Percentiles rank a stretch among this genome's conserved stretches.
Conservation (phyloP, 2,329 filamentous ascomycete species). For the Botrytis elliptica region DNA sequence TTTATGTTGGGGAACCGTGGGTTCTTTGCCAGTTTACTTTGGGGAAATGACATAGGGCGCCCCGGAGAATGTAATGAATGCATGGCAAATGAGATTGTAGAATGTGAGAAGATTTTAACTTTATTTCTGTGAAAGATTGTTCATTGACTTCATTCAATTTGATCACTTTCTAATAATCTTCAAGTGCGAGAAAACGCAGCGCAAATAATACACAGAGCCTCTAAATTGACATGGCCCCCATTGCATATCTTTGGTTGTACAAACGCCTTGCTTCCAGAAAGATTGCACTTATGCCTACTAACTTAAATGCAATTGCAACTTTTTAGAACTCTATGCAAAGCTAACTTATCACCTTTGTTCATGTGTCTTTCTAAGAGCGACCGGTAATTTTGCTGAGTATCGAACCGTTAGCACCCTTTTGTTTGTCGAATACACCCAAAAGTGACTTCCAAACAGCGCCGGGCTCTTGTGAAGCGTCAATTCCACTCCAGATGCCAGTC, state of each 20-base stretch:
- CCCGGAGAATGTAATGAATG: not conserved
- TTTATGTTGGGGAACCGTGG: constrained; percentile 4
- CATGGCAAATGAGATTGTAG: constrained; percentile 7
- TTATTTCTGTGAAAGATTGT: not conserved
- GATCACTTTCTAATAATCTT: constrained; percentile 23
- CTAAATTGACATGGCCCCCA: constrained; percentile 31
- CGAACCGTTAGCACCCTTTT: constrained; percentile 40
- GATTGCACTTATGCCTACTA: constrained; percentile 30
- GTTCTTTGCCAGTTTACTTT: constrained; percentile 3
- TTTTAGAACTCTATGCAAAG: constrained; percentile 37
- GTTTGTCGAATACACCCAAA: constrained; percentile 75
- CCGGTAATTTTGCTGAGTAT: constrained; percentile 41
- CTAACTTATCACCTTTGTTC: constrained; percentile 22
- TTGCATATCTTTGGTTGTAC: constrained; percentile 34
- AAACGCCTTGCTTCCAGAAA: constrained; percentile 30
- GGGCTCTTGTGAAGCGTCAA: constrained; percentile 95
- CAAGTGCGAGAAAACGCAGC: constrained; percentile 27
- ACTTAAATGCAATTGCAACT: constrained; percentile 30
- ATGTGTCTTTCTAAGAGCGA: constrained; percentile 25
- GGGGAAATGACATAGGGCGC: not conserved
- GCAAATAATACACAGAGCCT: constrained; percentile 35
- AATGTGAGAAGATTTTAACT: not conserved
- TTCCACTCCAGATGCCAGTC: constrained; percentile 92
- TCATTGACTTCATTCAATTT: constrained; percentile 10
- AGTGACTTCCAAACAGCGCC: constrained; percentile 94